These are phyloP conservation scores for Colletotrichum acutatum DNA, from an alignment of 2,329 filamentous ascomycete genomes.

Conservation along the genomic window DNA sequence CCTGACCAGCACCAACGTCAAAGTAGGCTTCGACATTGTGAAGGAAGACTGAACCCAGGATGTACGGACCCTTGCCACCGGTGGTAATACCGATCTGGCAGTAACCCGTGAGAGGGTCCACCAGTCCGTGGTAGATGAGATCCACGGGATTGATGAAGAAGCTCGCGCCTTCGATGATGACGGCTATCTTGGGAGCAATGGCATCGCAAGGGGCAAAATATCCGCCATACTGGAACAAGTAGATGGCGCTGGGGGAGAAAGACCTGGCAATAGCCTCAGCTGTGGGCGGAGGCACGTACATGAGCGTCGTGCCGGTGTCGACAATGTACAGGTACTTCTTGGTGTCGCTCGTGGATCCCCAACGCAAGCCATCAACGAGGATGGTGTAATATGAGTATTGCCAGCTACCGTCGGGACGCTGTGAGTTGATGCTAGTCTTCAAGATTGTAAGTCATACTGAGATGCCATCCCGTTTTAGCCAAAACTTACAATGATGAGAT, in stretches of 20 bases:
- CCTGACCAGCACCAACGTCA: slow-evolving; percentile 57
- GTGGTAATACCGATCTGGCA: slow-evolving; percentile 60
- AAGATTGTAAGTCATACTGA: neutral
- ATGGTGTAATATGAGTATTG: slow-evolving; percentile 65
- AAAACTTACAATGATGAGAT: slow-evolving; percentile 57
- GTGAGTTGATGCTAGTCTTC: slow-evolving; percentile 56
- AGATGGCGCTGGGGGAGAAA: slow-evolving; percentile 59
- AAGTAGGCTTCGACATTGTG: slow-evolving; percentile 62
- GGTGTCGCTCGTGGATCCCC: slow-evolving; percentile 52
- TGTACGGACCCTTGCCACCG: slow-evolving; percentile 57
- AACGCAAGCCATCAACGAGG: slow-evolving; percentile 59
- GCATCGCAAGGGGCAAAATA: slow-evolving; percentile 63
- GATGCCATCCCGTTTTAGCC: neutral
- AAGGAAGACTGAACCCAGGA: slow-evolving; percentile 62
- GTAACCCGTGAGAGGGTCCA: slow-evolving; percentile 57
- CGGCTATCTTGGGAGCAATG: slow-evolving; percentile 55
- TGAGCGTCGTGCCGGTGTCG: slow-evolving; percentile 63
- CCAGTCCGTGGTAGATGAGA: slow-evolving; percentile 56
- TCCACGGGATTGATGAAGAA: slow-evolving; percentile 61
- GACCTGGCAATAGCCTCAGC: slow-evolving; percentile 58
- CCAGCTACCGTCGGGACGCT: slow-evolving; percentile 51
- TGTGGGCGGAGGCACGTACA: slow-evolving; percentile 61
- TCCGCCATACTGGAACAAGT: slow-evolving; percentile 56
- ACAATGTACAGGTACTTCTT: slow-evolving; percentile 61
- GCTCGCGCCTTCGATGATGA: slow-evolving; percentile 54